Evolutionary conservation across 257 asterid genomes (phyloP).

Genomic region (Scutellaria minor): DNA sequence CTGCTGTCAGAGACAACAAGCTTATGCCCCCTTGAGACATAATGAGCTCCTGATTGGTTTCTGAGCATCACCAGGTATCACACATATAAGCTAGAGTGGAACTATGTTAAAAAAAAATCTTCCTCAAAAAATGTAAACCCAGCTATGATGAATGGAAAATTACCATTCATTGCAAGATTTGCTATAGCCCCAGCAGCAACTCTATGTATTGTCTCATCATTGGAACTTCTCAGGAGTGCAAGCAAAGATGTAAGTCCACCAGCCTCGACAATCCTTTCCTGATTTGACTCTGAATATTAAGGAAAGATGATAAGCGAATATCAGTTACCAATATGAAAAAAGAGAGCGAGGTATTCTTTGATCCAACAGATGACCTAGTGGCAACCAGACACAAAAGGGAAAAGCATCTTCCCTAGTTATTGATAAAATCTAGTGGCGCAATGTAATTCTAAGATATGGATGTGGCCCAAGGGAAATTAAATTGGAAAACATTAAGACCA

Average conservation of each 20-base stretch:
- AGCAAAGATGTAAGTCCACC: constrained; percentile 86
- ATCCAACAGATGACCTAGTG: background rate
- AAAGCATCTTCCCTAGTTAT: background rate
- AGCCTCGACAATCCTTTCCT: constrained; percentile 81
- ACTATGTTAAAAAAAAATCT: background rate
- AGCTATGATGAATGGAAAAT: constrained; percentile 29
- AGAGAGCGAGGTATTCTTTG: background rate
- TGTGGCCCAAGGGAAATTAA: no score
- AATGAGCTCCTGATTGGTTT: constrained; percentile 84
- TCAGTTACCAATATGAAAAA: constrained; percentile 9
- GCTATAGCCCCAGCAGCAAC: constrained; percentile 97
- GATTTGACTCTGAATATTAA: constrained; percentile 70
- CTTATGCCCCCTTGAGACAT: constrained; percentile 78
- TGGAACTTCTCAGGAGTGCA: constrained; percentile 65
- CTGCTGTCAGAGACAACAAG: constrained; percentile 69
- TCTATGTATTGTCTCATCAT: constrained; percentile 75
- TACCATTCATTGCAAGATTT: constrained; percentile 93
- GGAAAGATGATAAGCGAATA: constrained; percentile 6
- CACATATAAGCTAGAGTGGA: constrained; percentile 23
- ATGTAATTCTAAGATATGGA: no score
- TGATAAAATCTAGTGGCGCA: no score
- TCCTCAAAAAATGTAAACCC: background rate
- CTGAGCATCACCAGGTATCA: constrained; percentile 47
- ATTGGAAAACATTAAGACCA: no score
- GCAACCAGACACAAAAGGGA: background rate